These are phyloP conservation scores for Xylaria palmicola DNA, from an alignment of 495 filamentous ascomycete species.

Conservation along the genomic window DNA sequence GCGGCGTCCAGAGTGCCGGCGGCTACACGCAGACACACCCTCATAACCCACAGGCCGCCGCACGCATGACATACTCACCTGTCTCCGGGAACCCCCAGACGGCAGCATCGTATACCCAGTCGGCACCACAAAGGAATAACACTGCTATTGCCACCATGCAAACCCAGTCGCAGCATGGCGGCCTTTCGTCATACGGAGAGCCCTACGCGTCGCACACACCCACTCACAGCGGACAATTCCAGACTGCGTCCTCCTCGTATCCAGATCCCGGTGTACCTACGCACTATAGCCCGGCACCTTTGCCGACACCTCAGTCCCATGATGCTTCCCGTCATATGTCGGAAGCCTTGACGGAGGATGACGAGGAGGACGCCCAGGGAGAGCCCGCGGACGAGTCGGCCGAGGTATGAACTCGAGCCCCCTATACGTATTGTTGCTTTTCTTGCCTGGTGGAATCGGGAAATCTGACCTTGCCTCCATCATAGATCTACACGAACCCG, in stretches of 20 bases:
- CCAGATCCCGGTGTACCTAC: conserved; percentile 23
- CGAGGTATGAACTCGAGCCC: conserved; percentile 24
- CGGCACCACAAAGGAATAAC: conserved; percentile 29
- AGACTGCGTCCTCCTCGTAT: conserved; percentile 25
- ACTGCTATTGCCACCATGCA: conserved; percentile 35
- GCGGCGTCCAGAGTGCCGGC: conserved; percentile 25
- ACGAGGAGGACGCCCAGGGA: conserved; percentile 31
- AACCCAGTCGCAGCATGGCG: conserved; percentile 31
- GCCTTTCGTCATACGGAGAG: conserved; percentile 26
- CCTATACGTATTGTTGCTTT: not conserved
- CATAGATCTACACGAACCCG: conserved; percentile 27
- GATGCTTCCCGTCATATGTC: conserved; percentile 25
- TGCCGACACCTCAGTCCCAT: conserved; percentile 24
- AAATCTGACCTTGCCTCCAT: not conserved
- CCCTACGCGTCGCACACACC: conserved; percentile 27
- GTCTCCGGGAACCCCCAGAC: conserved; percentile 23
- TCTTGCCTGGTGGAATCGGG: not conserved
- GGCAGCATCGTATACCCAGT: conserved; percentile 16
- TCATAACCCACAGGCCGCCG: conserved; percentile 22
- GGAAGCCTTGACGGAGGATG: conserved; percentile 20
- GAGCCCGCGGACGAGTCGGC: conserved; percentile 32
- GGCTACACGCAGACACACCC: conserved; percentile 25
- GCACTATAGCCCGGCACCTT: conserved; percentile 29
- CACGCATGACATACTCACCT: conserved; percentile 27
- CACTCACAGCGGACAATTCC: conserved; percentile 24